Conservation (phyloP, 805 yeast species). For the Kazachstania psychrophila region DNA sequence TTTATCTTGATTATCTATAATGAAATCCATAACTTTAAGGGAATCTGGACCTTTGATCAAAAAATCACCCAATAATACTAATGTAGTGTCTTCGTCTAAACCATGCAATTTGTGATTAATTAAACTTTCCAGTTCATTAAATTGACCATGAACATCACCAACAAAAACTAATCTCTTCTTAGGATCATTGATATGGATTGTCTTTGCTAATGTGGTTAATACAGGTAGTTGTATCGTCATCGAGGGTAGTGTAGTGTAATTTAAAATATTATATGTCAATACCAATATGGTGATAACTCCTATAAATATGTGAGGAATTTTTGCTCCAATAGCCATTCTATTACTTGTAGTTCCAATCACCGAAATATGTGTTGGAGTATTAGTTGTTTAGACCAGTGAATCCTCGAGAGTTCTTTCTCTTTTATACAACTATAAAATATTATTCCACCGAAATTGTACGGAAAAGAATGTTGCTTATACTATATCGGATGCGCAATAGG, state of each 20-base stretch:
- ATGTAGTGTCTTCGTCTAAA: constrained; percentile 33
- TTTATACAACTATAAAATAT: too few relatives aligned
- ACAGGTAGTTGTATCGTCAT: background rate
- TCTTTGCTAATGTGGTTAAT: constrained; percentile 3
- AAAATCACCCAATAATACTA: constrained; percentile 77
- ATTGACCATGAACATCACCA: constrained; percentile 87
- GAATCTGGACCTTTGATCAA: constrained; percentile 78
- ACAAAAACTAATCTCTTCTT: constrained; percentile 47
- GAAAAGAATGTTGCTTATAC: too few relatives aligned
- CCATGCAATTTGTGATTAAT: constrained; percentile 38
- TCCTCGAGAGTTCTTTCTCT: too few relatives aligned
- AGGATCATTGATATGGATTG: constrained; percentile 6
- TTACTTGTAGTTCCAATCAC: too few relatives aligned
- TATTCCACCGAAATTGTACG: too few relatives aligned
- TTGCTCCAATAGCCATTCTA: background rate
- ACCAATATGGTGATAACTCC: background rate
- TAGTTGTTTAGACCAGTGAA: too few relatives aligned
- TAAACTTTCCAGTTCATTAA: constrained; percentile 43
- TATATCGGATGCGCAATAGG: too few relatives aligned
- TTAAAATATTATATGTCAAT: background rate
- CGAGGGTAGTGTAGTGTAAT: background rate
- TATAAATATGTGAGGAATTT: background rate
- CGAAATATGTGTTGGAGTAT: too few relatives aligned
- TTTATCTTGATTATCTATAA: constrained; percentile 38
- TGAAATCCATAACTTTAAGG: constrained; percentile 54